A percentile compares a stretch with the other conserved stretches of the same genome.
These are phyloP conservation scores for Pythium phragmitis DNA, from an alignment of 352 stramenopile species.

Conservation along the genomic window DNA sequence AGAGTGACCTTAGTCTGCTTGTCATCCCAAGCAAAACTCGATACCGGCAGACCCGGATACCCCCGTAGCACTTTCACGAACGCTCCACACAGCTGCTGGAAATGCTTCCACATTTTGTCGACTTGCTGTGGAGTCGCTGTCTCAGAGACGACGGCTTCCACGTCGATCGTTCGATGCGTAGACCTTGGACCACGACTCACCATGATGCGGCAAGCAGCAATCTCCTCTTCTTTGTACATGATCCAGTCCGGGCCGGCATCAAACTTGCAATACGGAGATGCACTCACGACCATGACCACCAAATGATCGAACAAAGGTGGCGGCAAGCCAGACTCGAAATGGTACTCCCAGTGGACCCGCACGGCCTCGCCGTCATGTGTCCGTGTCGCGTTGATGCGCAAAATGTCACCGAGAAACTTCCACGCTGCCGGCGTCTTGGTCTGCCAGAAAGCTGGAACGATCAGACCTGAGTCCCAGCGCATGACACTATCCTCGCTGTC, in stretches of 20 bases:
- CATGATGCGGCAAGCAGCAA: conserved; percentile 5
- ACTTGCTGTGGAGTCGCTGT: not conserved
- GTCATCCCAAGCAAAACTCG: conserved; percentile 11
- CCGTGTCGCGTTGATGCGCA: not conserved
- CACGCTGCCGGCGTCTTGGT: not conserved
- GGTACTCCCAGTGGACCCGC: not conserved
- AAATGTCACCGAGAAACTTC: not conserved
- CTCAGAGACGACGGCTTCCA: conserved; percentile 8
- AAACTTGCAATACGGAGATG: not conserved
- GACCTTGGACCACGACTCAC: not conserved
- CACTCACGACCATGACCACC: conserved; percentile 10
- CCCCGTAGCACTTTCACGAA: conserved; percentile 4
- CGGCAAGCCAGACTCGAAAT: conserved; percentile 14
- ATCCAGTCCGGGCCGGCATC: conserved; percentile 12
- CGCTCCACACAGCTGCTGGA: not conserved
- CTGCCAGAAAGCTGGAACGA: not conserved
- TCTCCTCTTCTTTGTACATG: not conserved
- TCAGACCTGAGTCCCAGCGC: not conserved
- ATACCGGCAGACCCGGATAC: not conserved
- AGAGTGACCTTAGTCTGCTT: no score
- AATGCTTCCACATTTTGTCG: not conserved
- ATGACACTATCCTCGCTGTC: not conserved
- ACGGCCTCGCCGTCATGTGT: not conserved
- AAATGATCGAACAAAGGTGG: conserved; percentile 14
- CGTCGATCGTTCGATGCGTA: conserved; percentile 4